Evolutionary conservation across 2,329 filamentous ascomycete species (phyloP).

Genomic region (Penicillium hesseltinei): DNA sequence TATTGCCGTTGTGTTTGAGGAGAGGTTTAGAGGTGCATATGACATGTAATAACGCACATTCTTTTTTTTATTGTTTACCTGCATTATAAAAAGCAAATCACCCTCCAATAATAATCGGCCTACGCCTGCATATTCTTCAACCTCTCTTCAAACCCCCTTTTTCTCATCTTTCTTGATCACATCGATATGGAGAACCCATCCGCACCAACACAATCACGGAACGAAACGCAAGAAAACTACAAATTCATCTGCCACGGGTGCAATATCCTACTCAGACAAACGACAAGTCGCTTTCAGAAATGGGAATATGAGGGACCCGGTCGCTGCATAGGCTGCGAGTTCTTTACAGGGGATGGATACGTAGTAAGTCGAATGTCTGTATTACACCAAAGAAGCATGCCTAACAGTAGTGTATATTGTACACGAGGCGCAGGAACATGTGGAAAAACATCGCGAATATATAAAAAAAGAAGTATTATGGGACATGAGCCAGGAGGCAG

Average conservation of each 20-base stretch:
- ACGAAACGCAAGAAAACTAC: no score
- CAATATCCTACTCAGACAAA: no score
- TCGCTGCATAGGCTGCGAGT: not conserved
- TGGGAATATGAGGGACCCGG: no score
- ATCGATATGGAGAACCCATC: no score
- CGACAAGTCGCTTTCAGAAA: no score
- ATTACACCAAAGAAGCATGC: not conserved
- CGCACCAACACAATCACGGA: no score
- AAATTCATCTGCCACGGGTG: no score
- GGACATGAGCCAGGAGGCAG: not conserved
- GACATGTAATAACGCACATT: not conserved
- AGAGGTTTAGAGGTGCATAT: constrained; percentile 19
- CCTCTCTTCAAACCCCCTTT: not conserved
- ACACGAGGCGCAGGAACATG: not conserved
- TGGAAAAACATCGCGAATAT: not conserved
- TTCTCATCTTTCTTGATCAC: no score
- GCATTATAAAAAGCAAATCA: not conserved
- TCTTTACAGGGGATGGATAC: not conserved
- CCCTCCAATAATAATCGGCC: not conserved
- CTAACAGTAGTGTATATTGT: not conserved
- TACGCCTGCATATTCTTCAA: not conserved
- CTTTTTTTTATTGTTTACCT: no score
- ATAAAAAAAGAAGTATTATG: not conserved
- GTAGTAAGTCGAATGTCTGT: not conserved
- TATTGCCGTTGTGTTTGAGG: constrained; percentile 50